Evolutionary conservation across 23 red algal genomes (phyloP), one percentile per base, ranked within the genome.

Genomic region (Porphyridium purpureum): DNA sequence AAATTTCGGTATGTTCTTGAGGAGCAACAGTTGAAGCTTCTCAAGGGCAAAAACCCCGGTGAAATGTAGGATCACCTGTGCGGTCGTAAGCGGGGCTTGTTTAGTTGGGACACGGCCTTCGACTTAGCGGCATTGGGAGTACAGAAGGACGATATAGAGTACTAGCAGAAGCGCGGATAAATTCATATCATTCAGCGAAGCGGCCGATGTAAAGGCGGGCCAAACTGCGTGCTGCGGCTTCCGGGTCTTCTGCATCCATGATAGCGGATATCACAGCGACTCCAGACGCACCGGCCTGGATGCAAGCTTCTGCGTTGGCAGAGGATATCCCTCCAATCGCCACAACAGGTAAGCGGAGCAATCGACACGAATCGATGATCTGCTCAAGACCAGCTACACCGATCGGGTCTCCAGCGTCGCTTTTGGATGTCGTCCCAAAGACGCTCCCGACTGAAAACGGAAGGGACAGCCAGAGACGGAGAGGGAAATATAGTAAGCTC

Each of bases 231-330:
- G 72, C 72, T 1, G 73, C 73, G 0, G 29, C 30, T 1, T 33
- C 3, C 19, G 74, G 74, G 17, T 75, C 57, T 0, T 75, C 60
- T 27, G 66, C 69, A 2, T 36, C 47, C 69, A 93, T 47, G 29
- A 93, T 93, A 21, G 86, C 86, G 1, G 67, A 75, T 29, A 93
- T 67, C 8, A 81, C 75, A 7, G 86, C 86, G 14, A 93, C 64
- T 57, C 86, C 86, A n/a, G 64, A 46, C 2, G 57, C 86, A 20
- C 78, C 78, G 19, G 25, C 32, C 4, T 31, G 20, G 27, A 70
- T 57, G 52, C 86, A 93, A 1, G 30, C 28, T 8, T 2, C 31
- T 24, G 53, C 76, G 38, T 94, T 79, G 4, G 31, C 36, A 30
- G 41, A 35, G 19, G 50, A 34, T 5, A 94, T 74, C 21, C 88